Evolutionary conservation across 352 stramenopile genomes (phyloP).

Genomic region (Phytophthora foliorum): DNA sequence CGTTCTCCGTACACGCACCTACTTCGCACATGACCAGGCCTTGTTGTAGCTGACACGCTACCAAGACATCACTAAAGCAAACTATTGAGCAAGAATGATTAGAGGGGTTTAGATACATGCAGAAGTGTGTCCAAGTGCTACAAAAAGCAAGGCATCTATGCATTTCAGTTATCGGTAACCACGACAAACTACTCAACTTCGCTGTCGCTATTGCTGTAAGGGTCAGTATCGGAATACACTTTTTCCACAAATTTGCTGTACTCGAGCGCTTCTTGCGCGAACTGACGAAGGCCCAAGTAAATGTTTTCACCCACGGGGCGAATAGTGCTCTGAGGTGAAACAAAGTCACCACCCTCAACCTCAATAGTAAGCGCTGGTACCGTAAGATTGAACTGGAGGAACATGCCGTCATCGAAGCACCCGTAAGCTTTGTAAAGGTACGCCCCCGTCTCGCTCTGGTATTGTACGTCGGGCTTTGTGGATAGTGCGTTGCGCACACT

Average conservation of each 20-base stretch:
- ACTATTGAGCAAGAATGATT: no score
- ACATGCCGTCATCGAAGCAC: constrained; percentile 76
- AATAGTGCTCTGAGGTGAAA: constrained; percentile 69
- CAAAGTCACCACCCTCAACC: constrained; percentile 75
- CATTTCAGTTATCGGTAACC: no score
- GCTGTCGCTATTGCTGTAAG: constrained; percentile 18
- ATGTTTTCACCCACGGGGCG: constrained; percentile 61
- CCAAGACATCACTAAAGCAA: no score
- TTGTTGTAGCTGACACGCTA: no score
- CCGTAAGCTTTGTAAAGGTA: constrained; percentile 76
- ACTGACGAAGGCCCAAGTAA: constrained; percentile 65
- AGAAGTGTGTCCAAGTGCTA: neutral
- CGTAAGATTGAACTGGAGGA: constrained; percentile 65
- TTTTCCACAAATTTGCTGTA: constrained; percentile 59
- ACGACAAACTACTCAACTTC: constrained; percentile 6
- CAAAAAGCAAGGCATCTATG: no score
- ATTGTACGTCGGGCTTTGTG: constrained; percentile 42
- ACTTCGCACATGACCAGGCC: no score
- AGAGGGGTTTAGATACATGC: no score
- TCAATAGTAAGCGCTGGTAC: constrained; percentile 78
- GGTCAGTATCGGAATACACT: constrained; percentile 12
- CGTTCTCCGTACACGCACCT: no score
- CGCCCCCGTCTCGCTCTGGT: constrained; percentile 62
- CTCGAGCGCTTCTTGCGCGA: constrained; percentile 56
- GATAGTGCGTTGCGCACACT: constrained; percentile 63